A percentile compares a stretch with the other conserved stretches of the same genome.
phyloP scores from a whole-genome alignment of 2,329 filamentous ascomycete species.

The Ophiostoma tasmaniense region DNA sequence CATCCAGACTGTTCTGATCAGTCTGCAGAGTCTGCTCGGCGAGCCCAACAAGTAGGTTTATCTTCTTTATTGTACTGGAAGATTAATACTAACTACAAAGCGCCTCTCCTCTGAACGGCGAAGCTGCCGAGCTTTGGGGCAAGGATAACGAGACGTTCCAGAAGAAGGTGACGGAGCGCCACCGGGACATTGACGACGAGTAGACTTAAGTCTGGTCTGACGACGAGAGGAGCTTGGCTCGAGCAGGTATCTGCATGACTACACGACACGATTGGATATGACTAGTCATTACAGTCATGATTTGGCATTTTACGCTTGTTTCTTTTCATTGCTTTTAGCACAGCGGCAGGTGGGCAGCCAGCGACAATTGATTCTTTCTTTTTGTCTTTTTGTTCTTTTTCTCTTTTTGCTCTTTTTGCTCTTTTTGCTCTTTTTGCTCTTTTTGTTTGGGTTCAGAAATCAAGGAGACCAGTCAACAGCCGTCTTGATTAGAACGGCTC shows the following conservation, averaged over 20 bases:
- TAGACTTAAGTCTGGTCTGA: conserved; percentile 25
- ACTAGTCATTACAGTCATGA: background rate
- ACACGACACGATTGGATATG: background rate
- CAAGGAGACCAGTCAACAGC: no score
- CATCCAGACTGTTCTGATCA: conserved; percentile 84
- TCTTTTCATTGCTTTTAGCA: background rate
- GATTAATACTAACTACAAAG: conserved; percentile 39
- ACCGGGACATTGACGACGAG: conserved; percentile 58
- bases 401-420: no score
- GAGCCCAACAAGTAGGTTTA: conserved; percentile 85
- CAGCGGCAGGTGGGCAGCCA: background rate
- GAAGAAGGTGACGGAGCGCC: conserved; percentile 56
- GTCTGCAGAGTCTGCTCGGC: conserved; percentile 86
- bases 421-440: no score
- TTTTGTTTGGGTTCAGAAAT: no score
- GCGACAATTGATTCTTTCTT: background rate
- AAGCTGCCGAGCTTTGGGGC: conserved; percentile 94
- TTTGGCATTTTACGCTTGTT: conserved; percentile 1
- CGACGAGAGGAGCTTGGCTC: background rate
- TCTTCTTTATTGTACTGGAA: no score
- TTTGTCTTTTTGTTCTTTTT: background rate
- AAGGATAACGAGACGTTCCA: conserved; percentile 81
- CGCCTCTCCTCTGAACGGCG: conserved; percentile 87
- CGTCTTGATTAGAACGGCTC: no score
- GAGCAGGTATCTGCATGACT: background rate